Base-by-base conservation (phyloP, 2,329 filamentous ascomycete genomes). In the Xylaria sp. region DNA sequence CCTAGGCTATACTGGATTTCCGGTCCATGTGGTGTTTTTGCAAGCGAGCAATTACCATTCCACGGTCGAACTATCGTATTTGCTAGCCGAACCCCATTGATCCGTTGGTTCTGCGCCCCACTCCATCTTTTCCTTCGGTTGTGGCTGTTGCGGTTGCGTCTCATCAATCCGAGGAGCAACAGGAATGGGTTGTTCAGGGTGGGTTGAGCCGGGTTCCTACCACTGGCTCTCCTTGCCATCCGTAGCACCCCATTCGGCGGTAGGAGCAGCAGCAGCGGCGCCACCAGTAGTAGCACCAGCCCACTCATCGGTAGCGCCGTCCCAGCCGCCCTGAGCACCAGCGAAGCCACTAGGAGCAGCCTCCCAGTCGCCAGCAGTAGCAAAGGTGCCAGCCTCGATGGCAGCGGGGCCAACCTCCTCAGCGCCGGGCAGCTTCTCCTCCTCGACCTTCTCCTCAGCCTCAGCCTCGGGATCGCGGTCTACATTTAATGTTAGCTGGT, bases 391-490 rank as follows among this genome's bases (percentile, higher is more conserved):
- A 77, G 89, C 86, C 82, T 96, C 94, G 78, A 96, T 90, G 77
- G 92, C 90, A 77, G 85, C 91, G 72, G 92, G 80, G 77, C 91
- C 93, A 80, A 92, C 92, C 86, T 98, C 95, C 76, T 97, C 94
- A 77, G 88, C 91, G 80, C 90, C 91, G 75, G 93, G 87, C 73
- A 91, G 86, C 92, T 98, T 97, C 88, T 98, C 95, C 83, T 95
- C 92, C 82, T 93, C 92, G 75, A 91, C 87, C 83, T 98, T 97
- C 88, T 99, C 97, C 90, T 97, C 95, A 84, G 97, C 96, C 91
- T 99, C 96, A 77, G 94, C 94, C 87, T 99, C 96, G 79, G 97
- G 96, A 86, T 99, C 97, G 84, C 97, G 96, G 93, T 99, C 87
- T 89, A 70, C 16, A 25, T 25, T 74, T 71, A 77, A 71, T 47